Conservation (phyloP, 1,139 yeast genomes). For the Geotrichum carabidarum region DNA sequence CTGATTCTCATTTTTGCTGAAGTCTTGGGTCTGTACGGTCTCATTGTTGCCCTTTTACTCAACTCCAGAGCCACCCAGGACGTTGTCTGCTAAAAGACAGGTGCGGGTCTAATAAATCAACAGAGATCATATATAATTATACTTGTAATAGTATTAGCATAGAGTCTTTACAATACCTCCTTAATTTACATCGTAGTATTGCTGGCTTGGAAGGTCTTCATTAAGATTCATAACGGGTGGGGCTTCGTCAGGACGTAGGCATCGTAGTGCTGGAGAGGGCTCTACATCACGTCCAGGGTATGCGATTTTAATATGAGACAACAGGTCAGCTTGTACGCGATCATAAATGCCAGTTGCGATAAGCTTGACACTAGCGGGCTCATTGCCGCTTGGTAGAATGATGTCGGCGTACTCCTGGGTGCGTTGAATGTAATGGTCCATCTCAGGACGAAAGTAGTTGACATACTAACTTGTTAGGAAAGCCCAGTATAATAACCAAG, state of each 20-base stretch:
- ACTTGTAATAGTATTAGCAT: not conserved
- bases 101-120: too few relatives aligned
- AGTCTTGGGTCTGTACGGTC: slow-evolving; percentile 93
- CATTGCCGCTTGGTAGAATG: slow-evolving; percentile 69
- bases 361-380: slow-evolving; percentile 53
- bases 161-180: not conserved
- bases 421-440: slow-evolving; percentile 57
- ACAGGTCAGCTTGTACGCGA: slow-evolving; percentile 34
- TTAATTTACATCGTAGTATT: slow-evolving; percentile 18
- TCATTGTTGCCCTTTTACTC: slow-evolving; percentile 85
- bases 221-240: slow-evolving; percentile 9
- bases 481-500: not conserved
- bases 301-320: slow-evolving; percentile 4
- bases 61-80: slow-evolving; percentile 95
- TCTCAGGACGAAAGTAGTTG: slow-evolving; percentile 52
- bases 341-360: slow-evolving; percentile 70
- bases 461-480: slow-evolving; percentile 9
- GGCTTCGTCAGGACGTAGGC: slow-evolving; percentile 3
- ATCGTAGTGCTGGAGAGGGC: not conserved
- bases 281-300: slow-evolving; percentile 1
- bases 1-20: slow-evolving; percentile 96
- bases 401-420: slow-evolving; percentile 80
- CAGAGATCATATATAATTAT: not conserved
- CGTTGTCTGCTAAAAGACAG: slow-evolving; percentile 57
- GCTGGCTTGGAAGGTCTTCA: not conserved